Evolutionary conservation across 2,329 filamentous ascomycete species (phyloP).

Genomic region (Trichoderma sp.): DNA sequence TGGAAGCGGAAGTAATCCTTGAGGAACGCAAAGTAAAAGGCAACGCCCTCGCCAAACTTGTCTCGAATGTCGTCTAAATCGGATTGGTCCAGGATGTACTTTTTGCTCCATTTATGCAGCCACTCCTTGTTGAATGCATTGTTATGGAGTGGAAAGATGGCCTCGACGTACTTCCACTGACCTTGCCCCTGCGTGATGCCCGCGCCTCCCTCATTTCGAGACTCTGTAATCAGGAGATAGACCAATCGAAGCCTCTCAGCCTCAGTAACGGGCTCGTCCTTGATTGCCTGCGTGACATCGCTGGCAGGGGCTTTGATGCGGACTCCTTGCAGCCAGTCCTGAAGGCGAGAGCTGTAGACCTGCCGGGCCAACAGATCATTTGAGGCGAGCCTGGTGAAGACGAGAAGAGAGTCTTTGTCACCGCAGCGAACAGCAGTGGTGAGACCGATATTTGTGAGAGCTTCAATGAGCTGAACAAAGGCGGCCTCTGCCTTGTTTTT

Average conservation of each 20-base stretch:
- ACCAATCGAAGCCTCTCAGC: constrained; percentile 86
- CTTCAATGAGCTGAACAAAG: constrained; percentile 75
- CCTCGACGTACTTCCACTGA: constrained; percentile 70
- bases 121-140: constrained; percentile 71
- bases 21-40: constrained; percentile 93
- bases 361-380: constrained; percentile 72
- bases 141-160: constrained; percentile 78
- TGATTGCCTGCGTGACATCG: constrained; percentile 66
- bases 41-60: constrained; percentile 78
- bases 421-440: constrained; percentile 84
- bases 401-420: constrained; percentile 68
- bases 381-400: constrained; percentile 81
- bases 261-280: constrained; percentile 75
- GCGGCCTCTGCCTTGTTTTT: constrained; percentile 66
- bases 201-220: constrained; percentile 71
- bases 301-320: constrained; percentile 72
- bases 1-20: constrained; percentile 88
- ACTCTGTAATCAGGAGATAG: constrained; percentile 77
- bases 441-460: constrained; percentile 75
- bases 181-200: constrained; percentile 69
- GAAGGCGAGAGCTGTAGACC: constrained; percentile 81
- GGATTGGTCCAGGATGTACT: constrained; percentile 62
- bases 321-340: constrained; percentile 92
- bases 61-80: constrained; percentile 74
- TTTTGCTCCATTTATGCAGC: constrained; percentile 72